Percentiles rank a stretch among this genome's conserved stretches.
Evolutionary conservation across 2,329 filamentous ascomycete species (phyloP).

Genomic region (Gaeumannomyces tritici): DNA sequence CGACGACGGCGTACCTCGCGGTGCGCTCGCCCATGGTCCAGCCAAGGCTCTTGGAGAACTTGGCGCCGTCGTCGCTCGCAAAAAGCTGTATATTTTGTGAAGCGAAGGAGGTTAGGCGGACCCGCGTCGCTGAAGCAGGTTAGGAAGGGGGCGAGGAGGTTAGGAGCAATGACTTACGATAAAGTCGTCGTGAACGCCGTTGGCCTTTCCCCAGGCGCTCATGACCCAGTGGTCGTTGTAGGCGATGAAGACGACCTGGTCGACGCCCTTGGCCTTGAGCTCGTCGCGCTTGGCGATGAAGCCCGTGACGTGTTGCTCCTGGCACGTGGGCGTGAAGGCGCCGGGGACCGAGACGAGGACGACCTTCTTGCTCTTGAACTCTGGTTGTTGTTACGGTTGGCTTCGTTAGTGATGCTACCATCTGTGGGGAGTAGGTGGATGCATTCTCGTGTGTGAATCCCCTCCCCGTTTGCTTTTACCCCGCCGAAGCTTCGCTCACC

Average conservation of each 20-base stretch:
- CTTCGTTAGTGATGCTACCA: background rate
- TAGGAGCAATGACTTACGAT: slow-evolving; percentile 28
- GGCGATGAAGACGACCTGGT: slow-evolving; percentile 71
- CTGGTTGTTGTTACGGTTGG: slow-evolving; percentile 19
- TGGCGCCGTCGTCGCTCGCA: slow-evolving; percentile 57
- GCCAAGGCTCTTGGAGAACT: slow-evolving; percentile 69
- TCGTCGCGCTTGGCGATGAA: slow-evolving; percentile 65
- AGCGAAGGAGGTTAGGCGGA: background rate
- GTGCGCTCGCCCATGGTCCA: slow-evolving; percentile 64
- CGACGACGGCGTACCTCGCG: slow-evolving; percentile 67
- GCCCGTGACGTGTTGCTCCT: slow-evolving; percentile 68
- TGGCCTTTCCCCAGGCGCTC: slow-evolving; percentile 85
- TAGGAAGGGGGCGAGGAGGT: background rate
- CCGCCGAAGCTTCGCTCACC: slow-evolving; percentile 28
- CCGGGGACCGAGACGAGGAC: slow-evolving; percentile 50
- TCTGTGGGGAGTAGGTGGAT: too few relatives aligned
- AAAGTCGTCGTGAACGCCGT: slow-evolving; percentile 61
- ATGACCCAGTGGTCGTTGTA: slow-evolving; percentile 80
- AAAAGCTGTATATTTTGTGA: slow-evolving; percentile 48
- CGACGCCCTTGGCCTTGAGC: slow-evolving; percentile 72
- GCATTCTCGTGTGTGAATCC: too few relatives aligned
- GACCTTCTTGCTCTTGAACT: slow-evolving; percentile 47
- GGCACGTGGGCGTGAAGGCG: slow-evolving; percentile 83
- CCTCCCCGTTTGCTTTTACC: too few relatives aligned
- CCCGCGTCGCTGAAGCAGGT: background rate